Percentiles rank a stretch among this genome's conserved stretches.
Evolutionary conservation across 2,329 filamentous ascomycete genomes (phyloP).

Genomic region (Eutypa lata): DNA sequence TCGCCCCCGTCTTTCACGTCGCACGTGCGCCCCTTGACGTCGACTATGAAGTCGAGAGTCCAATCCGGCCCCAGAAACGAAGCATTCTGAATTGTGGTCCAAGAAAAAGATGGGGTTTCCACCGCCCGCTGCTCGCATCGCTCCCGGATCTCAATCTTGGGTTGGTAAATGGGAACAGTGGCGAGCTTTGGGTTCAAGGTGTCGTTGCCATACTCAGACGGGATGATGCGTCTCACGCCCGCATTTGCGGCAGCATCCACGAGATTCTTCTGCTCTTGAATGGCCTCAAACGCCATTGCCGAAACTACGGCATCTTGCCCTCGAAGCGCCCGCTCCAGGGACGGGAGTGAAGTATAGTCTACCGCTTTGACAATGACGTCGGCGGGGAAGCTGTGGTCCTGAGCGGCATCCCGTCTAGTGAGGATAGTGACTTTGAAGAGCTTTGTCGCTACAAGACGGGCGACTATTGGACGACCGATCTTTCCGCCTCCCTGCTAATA

Average conservation of each 20-base stretch:
- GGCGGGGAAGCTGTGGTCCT: conserved; percentile 10
- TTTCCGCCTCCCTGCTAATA: conserved; percentile 15
- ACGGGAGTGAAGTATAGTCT: conserved; percentile 15
- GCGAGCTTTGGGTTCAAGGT: conserved; percentile 21
- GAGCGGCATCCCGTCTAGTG: conserved; percentile 8
- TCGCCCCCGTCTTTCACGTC: conserved; percentile 18
- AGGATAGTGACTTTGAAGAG: conserved; percentile 15
- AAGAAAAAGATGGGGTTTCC: conserved; percentile 13
- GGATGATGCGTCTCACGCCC: conserved; percentile 51
- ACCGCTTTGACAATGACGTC: conserved; percentile 11
- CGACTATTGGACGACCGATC: conserved; percentile 19
- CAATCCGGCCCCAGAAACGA: conserved; percentile 17
- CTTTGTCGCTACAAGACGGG: conserved; percentile 11
- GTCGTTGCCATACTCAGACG: conserved; percentile 45
- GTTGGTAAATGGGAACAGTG: conserved; percentile 18
- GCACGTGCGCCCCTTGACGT: conserved; percentile 14
- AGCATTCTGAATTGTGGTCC: conserved; percentile 19
- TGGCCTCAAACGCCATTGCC: conserved; percentile 30
- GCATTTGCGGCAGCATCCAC: conserved; percentile 51
- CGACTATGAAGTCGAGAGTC: conserved; percentile 18
- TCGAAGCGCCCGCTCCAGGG: conserved; percentile 9
- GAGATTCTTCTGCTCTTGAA: conserved; percentile 41
- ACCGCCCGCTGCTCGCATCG: conserved; percentile 9
- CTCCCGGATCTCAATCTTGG: conserved; percentile 17
- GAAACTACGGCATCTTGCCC: conserved; percentile 31